Base-by-base conservation (phyloP, 176 grass and related monocot species). In the Chrysopogon serrulatus region DNA sequence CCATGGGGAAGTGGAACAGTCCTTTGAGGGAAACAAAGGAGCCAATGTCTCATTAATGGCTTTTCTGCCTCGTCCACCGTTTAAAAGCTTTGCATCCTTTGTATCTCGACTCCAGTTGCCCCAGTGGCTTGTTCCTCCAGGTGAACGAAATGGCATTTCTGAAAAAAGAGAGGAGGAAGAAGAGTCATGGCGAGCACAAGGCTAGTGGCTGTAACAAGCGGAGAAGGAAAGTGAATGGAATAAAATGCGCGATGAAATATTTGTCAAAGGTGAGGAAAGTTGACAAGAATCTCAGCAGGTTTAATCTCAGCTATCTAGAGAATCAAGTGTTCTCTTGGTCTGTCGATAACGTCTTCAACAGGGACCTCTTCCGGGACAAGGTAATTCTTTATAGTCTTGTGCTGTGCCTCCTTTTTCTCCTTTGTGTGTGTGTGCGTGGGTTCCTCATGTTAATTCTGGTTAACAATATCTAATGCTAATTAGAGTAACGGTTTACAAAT, bases 261-360 rank as follows among this genome's bases (percentile, higher is more conserved):
- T 80, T 68, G 56, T 57, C 1, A 37, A 76, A 36, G 2, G 18
- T 65, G 41, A 65, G 3, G 33, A 66, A 66, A 30, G 34, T 74
- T 36, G 73, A 76, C 19, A 54, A 51, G 36, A 24, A 24, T 1
- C 19, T 69, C 66, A 26, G 3, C 36, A 78, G 35, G 24, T 86
- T 86, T 26, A 14, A 26, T 41, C 68, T 80, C 4, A 78, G 34
- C 42, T 54, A 32, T 36, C 77, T 54, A 11, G 83, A 79, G 21
- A 65, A 39, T 32, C 78, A 56, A n/a, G 37, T 92, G 7, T 62
- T 92, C 40, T 92, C 87, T 56, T 92, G 87, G 90, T 49, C 35
- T 8, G 31, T 81, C 65, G 48, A 86, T 3, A 87, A 87, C 6
- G 36, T 92, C 44, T 76, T 88, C 45, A 83, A 92, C 67, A 56